These are phyloP conservation scores for Naganishia randhawae DNA, from an alignment of 768 basidiomycete species.

Conservation along the genomic window DNA sequence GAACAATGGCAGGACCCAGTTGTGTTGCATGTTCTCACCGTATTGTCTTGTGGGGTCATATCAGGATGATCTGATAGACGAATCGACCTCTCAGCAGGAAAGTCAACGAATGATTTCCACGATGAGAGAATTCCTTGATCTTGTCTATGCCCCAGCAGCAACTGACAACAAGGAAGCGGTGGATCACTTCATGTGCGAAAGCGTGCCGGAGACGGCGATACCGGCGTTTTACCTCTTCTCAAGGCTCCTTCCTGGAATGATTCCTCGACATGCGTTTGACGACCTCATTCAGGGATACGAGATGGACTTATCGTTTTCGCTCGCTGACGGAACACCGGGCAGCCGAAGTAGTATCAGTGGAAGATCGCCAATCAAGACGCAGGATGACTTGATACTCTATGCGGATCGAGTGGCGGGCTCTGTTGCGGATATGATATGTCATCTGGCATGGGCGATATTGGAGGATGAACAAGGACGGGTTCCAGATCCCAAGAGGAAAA, in stretches of 20 bases:
- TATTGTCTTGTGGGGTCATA: background rate
- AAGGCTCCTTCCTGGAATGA: constrained; percentile 37
- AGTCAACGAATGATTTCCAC: background rate
- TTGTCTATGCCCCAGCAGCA: constrained; percentile 6
- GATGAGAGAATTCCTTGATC: constrained; percentile 21
- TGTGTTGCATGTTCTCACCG: background rate
- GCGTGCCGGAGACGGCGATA: constrained; percentile 28
- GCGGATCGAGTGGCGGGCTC: constrained; percentile 51
- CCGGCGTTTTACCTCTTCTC: constrained; percentile 46
- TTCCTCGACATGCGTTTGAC: constrained; percentile 39
- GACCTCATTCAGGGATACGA: constrained; percentile 46
- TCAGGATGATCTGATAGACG: constrained; percentile 44
- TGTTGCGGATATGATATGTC: constrained; percentile 51
- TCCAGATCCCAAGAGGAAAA: background rate
- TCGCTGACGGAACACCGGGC: background rate
- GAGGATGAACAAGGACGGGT: background rate
- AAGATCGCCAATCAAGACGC: constrained; percentile 43
- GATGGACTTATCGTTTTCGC: constrained; percentile 42
- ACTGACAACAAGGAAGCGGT: constrained; percentile 22
- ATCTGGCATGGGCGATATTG: constrained; percentile 46
- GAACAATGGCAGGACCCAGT: constrained; percentile 24
- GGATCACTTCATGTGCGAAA: constrained; percentile 29
- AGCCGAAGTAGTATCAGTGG: background rate
- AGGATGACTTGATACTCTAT: constrained; percentile 48
- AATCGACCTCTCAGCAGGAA: constrained; percentile 8